Evolutionary conservation across 2,329 filamentous ascomycete genomes (phyloP), one percentile per base, ranked within the genome.

Genomic region (Leptographium procerum): DNA sequence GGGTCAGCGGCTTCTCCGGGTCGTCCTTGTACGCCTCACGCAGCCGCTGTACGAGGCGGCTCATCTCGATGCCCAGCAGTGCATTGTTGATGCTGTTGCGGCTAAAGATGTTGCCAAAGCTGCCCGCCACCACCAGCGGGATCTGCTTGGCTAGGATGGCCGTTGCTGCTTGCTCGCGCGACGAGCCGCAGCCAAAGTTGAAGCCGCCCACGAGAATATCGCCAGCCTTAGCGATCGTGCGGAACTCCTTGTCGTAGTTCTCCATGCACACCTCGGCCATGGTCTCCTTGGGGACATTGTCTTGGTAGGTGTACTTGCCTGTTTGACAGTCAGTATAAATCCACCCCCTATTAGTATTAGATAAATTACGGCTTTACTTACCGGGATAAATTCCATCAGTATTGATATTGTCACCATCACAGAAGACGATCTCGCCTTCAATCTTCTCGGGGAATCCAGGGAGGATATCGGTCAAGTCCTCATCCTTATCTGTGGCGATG

Each of bases 221-320:
- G 54, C 83, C 84, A 0, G 81, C 68, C 63, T 80, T 80, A 52
- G 87, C 85, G 40, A 85, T 76, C 1, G 73, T 70, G 11, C 77
- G 71, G 69, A 96, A 96, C 0, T 76, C 69, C 0, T 80, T 73
- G 69, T 97, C 92, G 73, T 96, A 97, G 77, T 97, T 97, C 69
- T 87, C 81, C 91, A 97, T 96, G 71, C 88, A 91, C 0, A 91
- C 91, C 64, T 88, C 77, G 0, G 90, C 89, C 92, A 97, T 96
- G 59, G 83, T 83, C 61, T 89, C 86, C 0, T 73, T 76, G 0
- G 87, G 74, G 1, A 97, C 78, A 66, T 88, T 81, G 68, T 97
- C 91, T 69, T 95, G 89, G 72, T 97, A 97, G 0, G 91, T 96
- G 70, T 89, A 63, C 64, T 65, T 63, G 52, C 61, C 52, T 8